These are phyloP conservation scores for Wickerhamiella infanticola DNA, from an alignment of 1,139 yeast genomes.

Conservation along the genomic window DNA sequence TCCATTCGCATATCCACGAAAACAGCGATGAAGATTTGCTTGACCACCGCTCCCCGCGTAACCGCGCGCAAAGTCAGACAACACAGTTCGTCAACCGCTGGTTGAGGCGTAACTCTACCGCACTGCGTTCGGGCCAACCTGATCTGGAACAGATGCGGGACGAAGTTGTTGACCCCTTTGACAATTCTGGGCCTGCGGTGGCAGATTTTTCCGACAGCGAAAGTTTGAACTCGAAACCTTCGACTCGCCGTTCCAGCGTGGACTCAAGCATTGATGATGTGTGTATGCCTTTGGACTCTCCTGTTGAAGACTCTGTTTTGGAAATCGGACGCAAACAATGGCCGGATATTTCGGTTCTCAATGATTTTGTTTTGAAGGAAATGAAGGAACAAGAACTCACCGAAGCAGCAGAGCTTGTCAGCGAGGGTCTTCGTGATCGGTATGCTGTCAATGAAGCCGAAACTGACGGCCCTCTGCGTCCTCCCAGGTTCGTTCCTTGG, in stretches of 20 bases:
- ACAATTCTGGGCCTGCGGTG: neutral
- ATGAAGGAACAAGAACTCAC: constrained; percentile 25
- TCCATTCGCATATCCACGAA: neutral
- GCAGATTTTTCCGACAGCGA: constrained; percentile 8
- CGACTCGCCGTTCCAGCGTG: constrained; percentile 54
- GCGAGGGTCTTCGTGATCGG: constrained; percentile 20
- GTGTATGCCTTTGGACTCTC: constrained; percentile 52
- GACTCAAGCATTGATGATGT: constrained; percentile 76
- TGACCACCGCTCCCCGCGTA: neutral
- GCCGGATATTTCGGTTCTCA: constrained; percentile 70
- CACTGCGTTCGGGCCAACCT: constrained; percentile 4
- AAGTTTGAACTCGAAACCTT: constrained; percentile 42
- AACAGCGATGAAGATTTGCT: constrained; percentile 1
- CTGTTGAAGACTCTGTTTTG: constrained; percentile 25
- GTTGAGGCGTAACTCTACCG: constrained; percentile 11
- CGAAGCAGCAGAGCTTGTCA: constrained; percentile 14
- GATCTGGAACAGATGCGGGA: constrained; percentile 2
- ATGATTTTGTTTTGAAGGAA: constrained; percentile 66
- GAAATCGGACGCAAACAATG: constrained; percentile 31
- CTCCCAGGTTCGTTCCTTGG: constrained; percentile 69
- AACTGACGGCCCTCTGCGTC: constrained; percentile 52
- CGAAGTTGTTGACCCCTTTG: constrained; percentile 2
- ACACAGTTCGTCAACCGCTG: constrained; percentile 24
- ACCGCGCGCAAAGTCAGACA: neutral
- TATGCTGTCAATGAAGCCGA: constrained; percentile 52